Evolutionary conservation across 495 filamentous ascomycete species (phyloP), one percentile per base, ranked within the genome.

Genomic region (Geoglossum glabrum): DNA sequence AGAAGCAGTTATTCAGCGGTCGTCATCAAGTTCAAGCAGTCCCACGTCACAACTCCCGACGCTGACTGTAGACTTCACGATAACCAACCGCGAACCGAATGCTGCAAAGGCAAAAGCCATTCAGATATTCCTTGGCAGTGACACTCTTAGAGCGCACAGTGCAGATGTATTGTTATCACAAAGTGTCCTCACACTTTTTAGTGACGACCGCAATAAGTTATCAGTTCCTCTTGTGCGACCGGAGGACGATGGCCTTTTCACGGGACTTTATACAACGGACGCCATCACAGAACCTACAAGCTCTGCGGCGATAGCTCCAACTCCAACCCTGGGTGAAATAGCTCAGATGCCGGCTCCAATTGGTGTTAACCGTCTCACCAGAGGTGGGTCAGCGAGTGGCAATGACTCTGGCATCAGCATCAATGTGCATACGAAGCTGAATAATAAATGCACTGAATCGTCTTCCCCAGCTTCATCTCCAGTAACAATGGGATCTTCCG

Each of bases 151-250:
- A 54, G 75, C 85, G 30, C 86, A 93, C 67, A 90, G 83, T 64
- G 90, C 88, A 25, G 93, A 98, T 67, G 77, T 98, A 28, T 70
- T 96, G 11, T 89, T 98, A 65, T 96, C 92, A 0, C 84, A 89
- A 59, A 94, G 94, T 61, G 80, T 81, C 58, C 76, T 98, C 66
- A 83, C 85, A 0, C 74, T 97, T 47, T 87, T 88, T 61, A 86
- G 90, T 64, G 85, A 90, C 64, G 85, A 90, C 30, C 77, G 85
- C 40, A 86, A 85, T 66, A 93, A 92, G 61, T 70, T 98, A n/a
- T 88, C 83, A 21, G 81, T 98, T 23, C 92, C 90, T 27, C 82
- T 98, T 59, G 89, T 93, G 51, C 80, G 90, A 43, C 93, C 92
- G n/a, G 90, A 96, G 67, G 82, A 88, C 60, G 87, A 94, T 56